phyloP scores from a whole-genome alignment of 108 stramenopile species.

The Discostella stelligeroides region DNA sequence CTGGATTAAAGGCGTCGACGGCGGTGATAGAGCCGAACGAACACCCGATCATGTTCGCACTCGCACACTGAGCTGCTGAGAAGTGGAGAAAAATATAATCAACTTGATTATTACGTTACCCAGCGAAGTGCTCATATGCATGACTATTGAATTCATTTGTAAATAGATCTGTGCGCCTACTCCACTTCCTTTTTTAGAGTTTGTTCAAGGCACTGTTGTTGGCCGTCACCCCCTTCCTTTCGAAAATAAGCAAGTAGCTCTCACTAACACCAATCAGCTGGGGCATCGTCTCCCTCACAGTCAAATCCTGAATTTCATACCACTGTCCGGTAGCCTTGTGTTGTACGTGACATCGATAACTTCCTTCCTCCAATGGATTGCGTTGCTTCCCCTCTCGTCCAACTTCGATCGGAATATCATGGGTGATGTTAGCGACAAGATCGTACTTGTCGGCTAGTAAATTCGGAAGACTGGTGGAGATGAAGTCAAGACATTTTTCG shows the following conservation, averaged over 20 bases:
- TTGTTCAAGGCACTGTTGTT: too few species aligned
- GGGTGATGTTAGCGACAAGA: constrained; percentile 95
- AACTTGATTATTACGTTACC: background rate
- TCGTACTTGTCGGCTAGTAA: constrained; percentile 92
- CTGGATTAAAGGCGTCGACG: too few species aligned
- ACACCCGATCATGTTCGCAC: too few species aligned
- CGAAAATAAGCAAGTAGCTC: constrained; percentile 92
- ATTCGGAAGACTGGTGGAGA: constrained; percentile 73
- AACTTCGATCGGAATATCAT: constrained; percentile 82
- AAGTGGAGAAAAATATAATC: background rate
- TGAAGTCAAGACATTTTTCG: constrained; percentile 67
- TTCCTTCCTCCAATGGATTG: constrained; percentile 86
- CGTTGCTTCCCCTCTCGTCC: constrained; percentile 74
- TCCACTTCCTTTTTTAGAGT: too few species aligned
- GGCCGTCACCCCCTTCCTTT: constrained; percentile 53
- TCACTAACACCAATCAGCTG: constrained; percentile 96
- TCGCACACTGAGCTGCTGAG: too few species aligned
- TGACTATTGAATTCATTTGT: background rate
- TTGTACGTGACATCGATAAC: constrained; percentile 91
- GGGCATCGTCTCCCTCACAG: constrained; percentile 94
- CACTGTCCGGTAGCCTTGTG: constrained; percentile 90
- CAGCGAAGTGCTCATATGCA: background rate
- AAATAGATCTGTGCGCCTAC: too few species aligned
- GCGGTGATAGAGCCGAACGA: too few species aligned
- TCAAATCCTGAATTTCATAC: constrained; percentile 97